A percentile compares a stretch with the other conserved stretches of the same genome.
Conservation (phyloP, 2,329 filamentous ascomycete genomes). For the Cladosporium sp. region DNA sequence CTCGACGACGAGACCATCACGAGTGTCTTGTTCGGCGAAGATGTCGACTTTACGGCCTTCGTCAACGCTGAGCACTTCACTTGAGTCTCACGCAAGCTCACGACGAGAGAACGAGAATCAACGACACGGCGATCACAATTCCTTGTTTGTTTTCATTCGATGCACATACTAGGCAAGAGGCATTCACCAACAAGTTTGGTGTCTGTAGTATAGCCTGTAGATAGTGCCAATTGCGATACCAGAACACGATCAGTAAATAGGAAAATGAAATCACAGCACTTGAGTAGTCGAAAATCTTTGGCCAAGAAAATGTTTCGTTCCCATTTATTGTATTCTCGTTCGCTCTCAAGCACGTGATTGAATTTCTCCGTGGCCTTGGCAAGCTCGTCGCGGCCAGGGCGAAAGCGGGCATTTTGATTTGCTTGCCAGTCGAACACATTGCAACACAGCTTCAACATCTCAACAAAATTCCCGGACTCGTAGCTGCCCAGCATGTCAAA, state of each 20-base stretch:
- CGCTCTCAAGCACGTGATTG: no score
- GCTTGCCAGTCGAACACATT: no score
- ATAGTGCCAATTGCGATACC: not conserved
- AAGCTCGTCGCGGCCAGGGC: not conserved
- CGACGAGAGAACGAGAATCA: not conserved
- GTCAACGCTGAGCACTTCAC: not conserved
- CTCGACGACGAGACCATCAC: constrained; percentile 12
- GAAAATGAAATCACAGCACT: not conserved
- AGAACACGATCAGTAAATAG: not conserved
- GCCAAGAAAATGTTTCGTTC: not conserved
- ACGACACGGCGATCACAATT: not conserved
- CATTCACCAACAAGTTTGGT: not conserved
- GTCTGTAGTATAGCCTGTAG: not conserved
- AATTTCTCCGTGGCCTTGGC: no score
- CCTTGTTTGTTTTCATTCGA: not conserved
- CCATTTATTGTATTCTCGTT: not conserved
- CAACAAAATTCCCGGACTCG: not conserved
- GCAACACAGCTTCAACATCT: no score
- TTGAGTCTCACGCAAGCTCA: not conserved
- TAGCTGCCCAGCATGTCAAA: no score
- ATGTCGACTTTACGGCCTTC: not conserved
- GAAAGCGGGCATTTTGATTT: constrained; percentile 1
- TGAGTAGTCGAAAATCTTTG: no score
- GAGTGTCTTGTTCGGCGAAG: constrained; percentile 4
- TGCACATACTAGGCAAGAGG: not conserved